Base-by-base conservation (phyloP, 495 filamentous ascomycete species). In the Penicillium samsonianum region DNA sequence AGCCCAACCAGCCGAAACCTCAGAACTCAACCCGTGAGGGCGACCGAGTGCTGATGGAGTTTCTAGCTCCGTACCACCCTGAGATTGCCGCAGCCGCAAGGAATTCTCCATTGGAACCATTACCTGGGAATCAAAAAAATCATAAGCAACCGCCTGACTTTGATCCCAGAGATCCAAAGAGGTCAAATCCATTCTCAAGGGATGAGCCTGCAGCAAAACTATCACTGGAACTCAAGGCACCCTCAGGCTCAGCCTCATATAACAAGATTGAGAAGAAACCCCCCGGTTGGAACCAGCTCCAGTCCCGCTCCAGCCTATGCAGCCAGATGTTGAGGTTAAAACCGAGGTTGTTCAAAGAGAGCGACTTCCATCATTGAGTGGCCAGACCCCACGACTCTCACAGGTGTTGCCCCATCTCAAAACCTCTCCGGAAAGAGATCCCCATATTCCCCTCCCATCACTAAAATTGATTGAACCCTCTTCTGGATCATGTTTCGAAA, bases 31-130 rank as follows among this genome's bases (percentile, higher is more conserved):
- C 72, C 50, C 64, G 61, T 51, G 62, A 64, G 57, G 77, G 73
- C 60, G 76, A 81, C 65, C 68, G 71, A 55, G 77, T 80, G 64
- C 75, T 81, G 60, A 76, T 82, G 56, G 61, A 65, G n/a, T 65
- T 67, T 73, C 59, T 81, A 71, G 78, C 65, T 38, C 73, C 73
- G 54, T 72, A 75, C 58, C 67, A 68, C 58, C 79, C 77, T 38
- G 78, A 81, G 53, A 63, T 80, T 57, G 77, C 78, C 11, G 53
- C 63, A 28, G 49, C 63, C 59, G 71, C 67, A 46, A 44, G 55
- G 30, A 42, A 59, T 3, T n/a, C 38, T 41, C 61, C 68, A 28
- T 41, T 66, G 44, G 61, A 65, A 22, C 58, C 48, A 45, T 44
- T 61, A 3, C 46, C 45, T 22, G 55, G 48, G 38, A 58, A 60